Evolutionary conservation across 345 rosid species (phyloP).

Genomic region (Bruguiera sexangula): DNA sequence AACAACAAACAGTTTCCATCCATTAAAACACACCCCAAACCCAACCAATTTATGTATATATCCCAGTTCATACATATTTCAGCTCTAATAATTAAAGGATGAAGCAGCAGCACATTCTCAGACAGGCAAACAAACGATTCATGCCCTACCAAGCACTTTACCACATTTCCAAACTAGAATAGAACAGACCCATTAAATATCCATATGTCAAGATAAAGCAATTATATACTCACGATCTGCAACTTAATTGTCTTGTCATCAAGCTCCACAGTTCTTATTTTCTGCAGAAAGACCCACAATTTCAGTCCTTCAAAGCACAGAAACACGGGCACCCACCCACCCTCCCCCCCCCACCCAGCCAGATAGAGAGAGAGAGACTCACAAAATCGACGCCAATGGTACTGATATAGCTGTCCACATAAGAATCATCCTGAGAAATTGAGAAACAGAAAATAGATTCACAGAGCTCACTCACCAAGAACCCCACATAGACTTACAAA

Average conservation of each 20-base stretch:
- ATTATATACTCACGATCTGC: constrained; percentile 50
- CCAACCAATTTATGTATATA: background rate
- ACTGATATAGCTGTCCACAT: constrained; percentile 69
- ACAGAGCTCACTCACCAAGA: background rate
- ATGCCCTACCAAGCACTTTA: background rate
- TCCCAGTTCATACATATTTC: background rate
- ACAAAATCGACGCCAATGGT: constrained; percentile 79
- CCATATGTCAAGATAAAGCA: too few relatives aligned
- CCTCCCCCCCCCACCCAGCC: background rate
- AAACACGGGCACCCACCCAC: background rate
- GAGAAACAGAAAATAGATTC: background rate
- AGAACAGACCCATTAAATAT: too few relatives aligned
- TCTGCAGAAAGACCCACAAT: constrained; percentile 36
- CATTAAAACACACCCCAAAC: background rate
- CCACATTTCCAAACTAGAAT: too few relatives aligned
- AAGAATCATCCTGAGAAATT: constrained; percentile 58
- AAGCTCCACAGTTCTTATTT: constrained; percentile 88
- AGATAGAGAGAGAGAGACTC: constrained; percentile 13
- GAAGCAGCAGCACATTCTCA: background rate
- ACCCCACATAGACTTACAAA: too few relatives aligned
- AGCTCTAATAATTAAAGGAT: background rate
- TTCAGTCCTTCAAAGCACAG: background rate
- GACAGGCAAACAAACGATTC: background rate
- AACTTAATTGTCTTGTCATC: constrained; percentile 85
- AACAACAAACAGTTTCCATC: background rate